A percentile compares a stretch with the other conserved stretches of the same genome.
Conservation (phyloP, 208 protist genomes). For the Blastocrithidia nonstop region DNA sequence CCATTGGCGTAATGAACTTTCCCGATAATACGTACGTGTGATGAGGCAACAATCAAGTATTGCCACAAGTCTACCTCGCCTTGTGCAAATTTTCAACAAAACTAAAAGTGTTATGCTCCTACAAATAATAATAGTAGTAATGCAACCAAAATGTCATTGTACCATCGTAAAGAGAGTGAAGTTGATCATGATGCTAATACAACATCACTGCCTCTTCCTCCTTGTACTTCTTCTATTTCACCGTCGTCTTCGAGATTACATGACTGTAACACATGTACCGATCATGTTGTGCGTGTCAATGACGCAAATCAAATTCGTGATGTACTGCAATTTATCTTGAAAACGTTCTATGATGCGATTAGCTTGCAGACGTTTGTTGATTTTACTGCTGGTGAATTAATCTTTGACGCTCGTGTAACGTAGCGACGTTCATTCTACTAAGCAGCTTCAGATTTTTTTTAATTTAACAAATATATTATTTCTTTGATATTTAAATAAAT, state of each 20-base stretch:
- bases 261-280: conserved; percentile 3
- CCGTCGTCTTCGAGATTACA: too few relatives aligned
- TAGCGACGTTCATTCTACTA: conserved; percentile 8
- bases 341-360: conserved; percentile 41
- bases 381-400: conserved; percentile 40
- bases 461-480: neutral
- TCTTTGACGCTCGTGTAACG: conserved; percentile 42
- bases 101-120: neutral
- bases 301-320: conserved; percentile 41
- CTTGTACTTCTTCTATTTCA: neutral
- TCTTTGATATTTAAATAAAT: neutral
- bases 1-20: conserved; percentile 21
- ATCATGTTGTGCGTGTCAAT: conserved; percentile 25
- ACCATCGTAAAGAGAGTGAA: too few relatives aligned
- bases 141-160: too few relatives aligned
- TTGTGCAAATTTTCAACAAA: too few relatives aligned
- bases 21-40: conserved; percentile 12
- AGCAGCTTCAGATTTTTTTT: neutral
- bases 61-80: too few relatives aligned
- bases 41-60: conserved; percentile 11
- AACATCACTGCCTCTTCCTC: neutral
- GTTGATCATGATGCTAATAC: too few relatives aligned
- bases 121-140: conserved; percentile 1
- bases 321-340: conserved; percentile 55
- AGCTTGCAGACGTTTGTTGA: conserved; percentile 45